Conservation (phyloP, 805 yeast species). For the Cyberlindnera subsufficiens region DNA sequence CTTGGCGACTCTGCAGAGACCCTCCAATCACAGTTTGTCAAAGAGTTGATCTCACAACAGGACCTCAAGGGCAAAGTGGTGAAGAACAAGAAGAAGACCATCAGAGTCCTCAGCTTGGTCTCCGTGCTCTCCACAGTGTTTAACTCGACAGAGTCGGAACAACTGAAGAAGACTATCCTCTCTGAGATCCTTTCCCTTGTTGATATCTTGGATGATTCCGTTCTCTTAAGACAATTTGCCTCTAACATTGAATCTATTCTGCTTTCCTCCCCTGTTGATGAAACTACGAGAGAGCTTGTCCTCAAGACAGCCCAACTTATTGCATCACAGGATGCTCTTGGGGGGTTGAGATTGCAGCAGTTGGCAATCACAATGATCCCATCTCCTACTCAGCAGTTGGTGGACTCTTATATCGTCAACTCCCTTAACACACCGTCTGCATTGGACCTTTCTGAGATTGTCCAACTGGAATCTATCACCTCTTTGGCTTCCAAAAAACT, state of each 20-base stretch:
- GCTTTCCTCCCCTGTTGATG: constrained; percentile 1
- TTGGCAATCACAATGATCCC: constrained; percentile 8
- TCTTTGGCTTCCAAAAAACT: constrained; percentile 3
- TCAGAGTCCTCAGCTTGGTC: constrained; percentile 11
- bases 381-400: constrained; percentile 3
- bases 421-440: constrained; percentile 7
- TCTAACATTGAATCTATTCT: constrained; percentile 3
- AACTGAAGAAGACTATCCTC: constrained; percentile 6
- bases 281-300: constrained; percentile 5
- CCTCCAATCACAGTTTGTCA: constrained; percentile 9
- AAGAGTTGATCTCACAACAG: constrained; percentile 18
- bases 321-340: constrained; percentile 4
- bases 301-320: constrained; percentile 6
- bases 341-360: constrained; percentile 7
- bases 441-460: constrained; percentile 5
- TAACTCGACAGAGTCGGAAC: constrained; percentile 3
- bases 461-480: constrained; percentile 1
- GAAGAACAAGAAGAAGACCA: constrained; percentile 17
- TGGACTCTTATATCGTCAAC: constrained; percentile 6
- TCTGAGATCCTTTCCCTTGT: constrained; percentile 8
- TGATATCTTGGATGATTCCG: constrained; percentile 6
- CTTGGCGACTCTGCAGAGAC: constrained; percentile 3
- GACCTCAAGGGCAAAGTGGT: constrained; percentile 14
- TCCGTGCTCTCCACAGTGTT: constrained; percentile 8
- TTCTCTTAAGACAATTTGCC: constrained; percentile 11